Conservation (phyloP, 2,329 filamentous ascomycete species). For the Verticillium longisporum region DNA sequence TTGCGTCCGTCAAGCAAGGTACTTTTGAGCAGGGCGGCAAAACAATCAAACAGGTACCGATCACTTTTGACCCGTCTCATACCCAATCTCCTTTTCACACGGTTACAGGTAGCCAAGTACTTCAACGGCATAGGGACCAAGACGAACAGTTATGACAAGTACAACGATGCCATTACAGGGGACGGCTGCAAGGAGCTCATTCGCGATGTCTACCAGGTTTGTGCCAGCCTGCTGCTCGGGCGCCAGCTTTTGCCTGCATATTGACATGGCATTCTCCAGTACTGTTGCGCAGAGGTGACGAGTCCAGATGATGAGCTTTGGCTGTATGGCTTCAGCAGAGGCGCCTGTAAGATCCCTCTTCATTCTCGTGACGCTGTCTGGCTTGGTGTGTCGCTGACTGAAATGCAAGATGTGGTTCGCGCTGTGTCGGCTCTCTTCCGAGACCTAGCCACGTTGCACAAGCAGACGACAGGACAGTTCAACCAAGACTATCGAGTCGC, state of each 20-base stretch:
- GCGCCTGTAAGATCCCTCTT: constrained; percentile 19
- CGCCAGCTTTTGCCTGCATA: background rate
- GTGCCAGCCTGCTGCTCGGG: background rate
- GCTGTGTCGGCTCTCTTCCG: constrained; percentile 30
- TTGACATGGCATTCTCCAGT: background rate
- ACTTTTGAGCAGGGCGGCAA: background rate
- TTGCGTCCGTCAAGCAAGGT: constrained; percentile 3
- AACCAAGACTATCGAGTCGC: background rate
- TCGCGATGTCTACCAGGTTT: constrained; percentile 15
- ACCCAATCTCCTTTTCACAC: background rate
- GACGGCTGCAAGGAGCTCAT: constrained; percentile 13
- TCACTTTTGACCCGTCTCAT: background rate
- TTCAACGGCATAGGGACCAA: constrained; percentile 14
- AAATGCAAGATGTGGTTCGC: constrained; percentile 20
- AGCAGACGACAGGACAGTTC: background rate
- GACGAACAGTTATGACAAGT: constrained; percentile 11
- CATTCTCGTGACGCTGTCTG: background rate
- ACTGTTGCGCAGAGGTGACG: constrained; percentile 3
- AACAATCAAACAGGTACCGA: background rate
- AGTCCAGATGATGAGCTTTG: constrained; percentile 26
- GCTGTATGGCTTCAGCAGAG: constrained; percentile 31
- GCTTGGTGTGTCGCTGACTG: background rate
- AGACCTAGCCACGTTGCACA: constrained; percentile 14
- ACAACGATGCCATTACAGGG: constrained; percentile 12
- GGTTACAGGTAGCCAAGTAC: constrained; percentile 2